These are phyloP conservation scores for Jaltomata sinuosa DNA, from an alignment of 257 asterid species.

Conservation along the genomic window DNA sequence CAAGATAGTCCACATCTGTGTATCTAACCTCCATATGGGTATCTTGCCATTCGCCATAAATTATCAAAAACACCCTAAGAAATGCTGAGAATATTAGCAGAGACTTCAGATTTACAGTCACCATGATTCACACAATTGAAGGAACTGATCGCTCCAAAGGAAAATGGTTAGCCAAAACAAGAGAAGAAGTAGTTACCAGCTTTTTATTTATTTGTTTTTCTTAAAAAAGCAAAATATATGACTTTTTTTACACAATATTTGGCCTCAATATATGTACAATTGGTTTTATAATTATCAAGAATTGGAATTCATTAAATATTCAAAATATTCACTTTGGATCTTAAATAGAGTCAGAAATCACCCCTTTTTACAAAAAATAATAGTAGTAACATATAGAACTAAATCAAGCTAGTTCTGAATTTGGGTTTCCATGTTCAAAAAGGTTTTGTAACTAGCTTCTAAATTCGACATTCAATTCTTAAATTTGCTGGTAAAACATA, in stretches of 20 bases:
- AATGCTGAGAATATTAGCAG: slow-evolving; percentile 60
- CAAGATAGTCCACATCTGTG: slow-evolving; percentile 86
- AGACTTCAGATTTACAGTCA: slow-evolving; percentile 26
- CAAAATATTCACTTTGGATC: too few species aligned
- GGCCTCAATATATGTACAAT: too few species aligned
- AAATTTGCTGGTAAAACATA: too few species aligned
- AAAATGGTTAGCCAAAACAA: background rate
- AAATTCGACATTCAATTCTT: too few species aligned
- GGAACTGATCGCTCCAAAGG: background rate
- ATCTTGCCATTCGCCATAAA: slow-evolving; percentile 97
- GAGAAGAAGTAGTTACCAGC: background rate
- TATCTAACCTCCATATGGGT: slow-evolving; percentile 84
- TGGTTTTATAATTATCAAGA: background rate
- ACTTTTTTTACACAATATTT: background rate
- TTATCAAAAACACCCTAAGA: slow-evolving; percentile 49
- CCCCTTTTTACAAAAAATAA: too few species aligned
- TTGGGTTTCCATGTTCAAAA: background rate
- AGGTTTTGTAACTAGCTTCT: background rate
- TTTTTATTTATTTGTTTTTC: background rate
- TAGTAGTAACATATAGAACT: too few species aligned
- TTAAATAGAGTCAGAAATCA: too few species aligned
- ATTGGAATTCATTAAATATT: background rate
- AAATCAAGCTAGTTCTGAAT: too few species aligned
- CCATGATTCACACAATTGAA: background rate
- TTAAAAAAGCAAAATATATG: background rate